Percentiles rank a stretch among this genome's conserved stretches.
phyloP scores from a whole-genome alignment of 352 stramenopile genomes.

The Pythium scleroteichum region DNA sequence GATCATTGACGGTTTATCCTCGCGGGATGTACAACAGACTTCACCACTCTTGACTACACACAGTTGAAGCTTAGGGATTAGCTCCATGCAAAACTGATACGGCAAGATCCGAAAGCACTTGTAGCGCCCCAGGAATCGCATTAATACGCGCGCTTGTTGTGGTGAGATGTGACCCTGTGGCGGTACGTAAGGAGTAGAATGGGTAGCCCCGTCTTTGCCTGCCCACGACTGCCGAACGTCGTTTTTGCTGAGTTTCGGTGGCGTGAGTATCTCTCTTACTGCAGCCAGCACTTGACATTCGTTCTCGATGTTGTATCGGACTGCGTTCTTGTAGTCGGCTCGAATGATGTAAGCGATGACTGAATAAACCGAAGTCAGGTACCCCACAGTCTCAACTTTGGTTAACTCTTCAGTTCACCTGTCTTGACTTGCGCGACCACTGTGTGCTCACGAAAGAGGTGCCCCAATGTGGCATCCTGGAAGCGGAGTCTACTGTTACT shows the following conservation, averaged over 20 bases:
- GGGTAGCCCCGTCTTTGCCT: constrained; percentile 2
- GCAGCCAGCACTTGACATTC: constrained; percentile 26
- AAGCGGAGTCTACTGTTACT: neutral
- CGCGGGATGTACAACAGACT: constrained; percentile 24
- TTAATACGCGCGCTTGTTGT: constrained; percentile 25
- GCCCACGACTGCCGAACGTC: neutral
- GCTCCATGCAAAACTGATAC: constrained; percentile 25
- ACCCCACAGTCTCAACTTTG: too few species aligned
- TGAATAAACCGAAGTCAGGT: too few species aligned
- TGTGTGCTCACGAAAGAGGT: constrained; percentile 38
- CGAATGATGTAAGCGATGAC: constrained; percentile 42
- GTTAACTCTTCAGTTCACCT: constrained; percentile 19
- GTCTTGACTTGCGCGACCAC: constrained; percentile 46
- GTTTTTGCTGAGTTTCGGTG: constrained; percentile 23
- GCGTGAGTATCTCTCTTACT: constrained; percentile 26
- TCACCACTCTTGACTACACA: constrained; percentile 33
- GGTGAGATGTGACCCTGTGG: constrained; percentile 3
- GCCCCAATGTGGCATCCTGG: constrained; percentile 37
- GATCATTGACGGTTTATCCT: constrained; percentile 28
- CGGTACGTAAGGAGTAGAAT: neutral
- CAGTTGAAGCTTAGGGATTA: constrained; percentile 37
- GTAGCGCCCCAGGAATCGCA: constrained; percentile 42
- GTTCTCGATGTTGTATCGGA: constrained; percentile 39
- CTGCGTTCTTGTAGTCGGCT: constrained; percentile 37
- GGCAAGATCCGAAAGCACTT: constrained; percentile 44